A percentile compares a stretch with the other conserved stretches of the same genome.
phyloP scores from a whole-genome alignment of 345 rosid genomes.

The Brassica napus region DNA sequence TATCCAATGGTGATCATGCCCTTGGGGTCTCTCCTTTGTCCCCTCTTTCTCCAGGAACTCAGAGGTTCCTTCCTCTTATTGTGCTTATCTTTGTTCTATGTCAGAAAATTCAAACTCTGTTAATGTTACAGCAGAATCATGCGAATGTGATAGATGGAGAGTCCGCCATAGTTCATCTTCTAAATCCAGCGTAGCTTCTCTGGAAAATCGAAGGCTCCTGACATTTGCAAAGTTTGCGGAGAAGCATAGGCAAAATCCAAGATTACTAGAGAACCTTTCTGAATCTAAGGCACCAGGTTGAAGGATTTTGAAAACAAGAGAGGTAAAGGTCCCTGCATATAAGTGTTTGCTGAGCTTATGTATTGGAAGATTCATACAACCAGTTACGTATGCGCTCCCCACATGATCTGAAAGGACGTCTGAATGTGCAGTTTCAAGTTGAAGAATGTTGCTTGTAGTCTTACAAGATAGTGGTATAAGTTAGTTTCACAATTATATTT shows the following conservation, averaged over 20 bases:
- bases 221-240: constrained; percentile 86
- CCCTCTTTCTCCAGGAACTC: constrained; percentile 89
- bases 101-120: constrained; percentile 61
- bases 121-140: constrained; percentile 64
- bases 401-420: constrained; percentile 85
- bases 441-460: constrained; percentile 99
- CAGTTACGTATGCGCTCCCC: constrained; percentile 89
- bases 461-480: constrained; percentile 71
- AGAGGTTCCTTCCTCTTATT: constrained; percentile 85
- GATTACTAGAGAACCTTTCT: constrained; percentile 86
- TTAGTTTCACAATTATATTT: constrained; percentile 34
- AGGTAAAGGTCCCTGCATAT: constrained; percentile 84
- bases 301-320: constrained; percentile 95
- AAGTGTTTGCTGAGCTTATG: constrained; percentile 87
- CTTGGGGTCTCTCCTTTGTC: constrained; percentile 40
- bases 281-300: constrained; percentile 92
- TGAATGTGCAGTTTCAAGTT: constrained; percentile 95
- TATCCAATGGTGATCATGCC: constrained; percentile 26
- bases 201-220: constrained; percentile 69
- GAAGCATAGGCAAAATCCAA: constrained; percentile 89
- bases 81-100: constrained; percentile 78
- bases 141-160: constrained; percentile 68
- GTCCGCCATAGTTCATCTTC: constrained; percentile 59
- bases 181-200: constrained; percentile 54
- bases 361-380: constrained; percentile 95